Base-by-base conservation (phyloP, 225 moss, liverwort and hornwort species). In the Pseudoscleropodium purum region DNA sequence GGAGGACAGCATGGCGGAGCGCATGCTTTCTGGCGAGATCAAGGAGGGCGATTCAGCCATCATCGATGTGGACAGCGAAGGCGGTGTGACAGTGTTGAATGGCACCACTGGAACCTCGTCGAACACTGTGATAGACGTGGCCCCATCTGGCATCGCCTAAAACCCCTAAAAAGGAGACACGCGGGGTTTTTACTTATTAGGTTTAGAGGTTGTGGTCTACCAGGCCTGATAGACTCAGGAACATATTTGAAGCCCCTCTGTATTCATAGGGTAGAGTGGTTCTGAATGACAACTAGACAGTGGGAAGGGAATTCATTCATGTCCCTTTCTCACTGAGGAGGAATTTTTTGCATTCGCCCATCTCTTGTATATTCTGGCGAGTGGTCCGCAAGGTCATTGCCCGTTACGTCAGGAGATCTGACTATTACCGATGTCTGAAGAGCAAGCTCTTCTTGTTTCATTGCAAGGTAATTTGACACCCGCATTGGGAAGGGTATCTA, bases 1-100 rank as follows among this genome's bases (percentile, higher is more conserved):
- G 83, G 97, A 97, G 89, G 97, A 97, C 67, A 97, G 96, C 89
- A 97, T 97, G 96, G 97, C 96, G 52, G 97, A 97, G 88, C 93
- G 97, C 77, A 97, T 97, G 97, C 95, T 97, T 60, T 92, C 97
- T 12, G 96, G 97, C 86, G 95, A 95, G 85, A 96, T 97, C 81
- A 97, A 97, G 89, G 97, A 97, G 92, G 96, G 97, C 76, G 97
- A 97, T 73, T 96, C 96, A 1, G 96, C 96, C 25, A 97, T 97
- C 75, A 97, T 97, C 87, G 96, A 97, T 79, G 96, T 97, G 23
- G 97, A 97, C 74, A 93, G 95, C 15, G 96, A 97, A 74, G 97
- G 97, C 80, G 84, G 92, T 87, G 92, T 97, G 37, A 97, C 95
- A 16, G 96, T 97, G 54, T 95, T 97, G 90, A 97, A 97, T 82